A percentile compares a stretch with the other conserved stretches of the same genome.
These are phyloP conservation scores for Pythium monospermum DNA, from an alignment of 352 stramenopile genomes.

Conservation along the genomic window DNA sequence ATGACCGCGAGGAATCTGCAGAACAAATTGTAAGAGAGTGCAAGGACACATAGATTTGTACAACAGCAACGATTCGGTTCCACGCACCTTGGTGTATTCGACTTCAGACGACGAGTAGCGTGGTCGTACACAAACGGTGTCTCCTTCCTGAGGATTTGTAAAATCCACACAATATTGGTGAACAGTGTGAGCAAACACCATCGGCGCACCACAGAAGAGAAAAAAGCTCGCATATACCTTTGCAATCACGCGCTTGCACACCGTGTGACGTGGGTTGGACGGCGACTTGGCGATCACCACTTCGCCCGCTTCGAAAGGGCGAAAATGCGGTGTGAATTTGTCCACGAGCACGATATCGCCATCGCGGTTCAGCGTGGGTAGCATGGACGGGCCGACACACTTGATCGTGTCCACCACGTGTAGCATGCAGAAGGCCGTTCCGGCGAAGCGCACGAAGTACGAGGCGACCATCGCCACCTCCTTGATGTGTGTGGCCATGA, in stretches of 20 bases:
- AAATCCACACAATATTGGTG: too few species aligned
- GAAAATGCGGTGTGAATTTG: slow-evolving; percentile 73
- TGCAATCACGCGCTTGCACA: slow-evolving; percentile 89
- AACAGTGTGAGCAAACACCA: too few species aligned
- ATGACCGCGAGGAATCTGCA: slow-evolving; percentile 84
- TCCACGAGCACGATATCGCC: slow-evolving; percentile 89
- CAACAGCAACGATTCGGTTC: too few species aligned
- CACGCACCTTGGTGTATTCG: slow-evolving; percentile 62
- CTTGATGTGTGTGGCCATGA: slow-evolving; percentile 9
- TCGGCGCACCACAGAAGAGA: background rate
- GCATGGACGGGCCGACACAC: slow-evolving; percentile 87
- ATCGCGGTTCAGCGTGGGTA: slow-evolving; percentile 85
- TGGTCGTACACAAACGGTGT: slow-evolving; percentile 70
- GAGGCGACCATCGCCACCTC: slow-evolving; percentile 49
- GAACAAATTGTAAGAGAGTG: too few species aligned
- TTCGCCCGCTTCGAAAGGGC: slow-evolving; percentile 64
- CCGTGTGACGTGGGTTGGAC: slow-evolving; percentile 76
- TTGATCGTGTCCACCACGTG: slow-evolving; percentile 79
- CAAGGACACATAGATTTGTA: too few species aligned
- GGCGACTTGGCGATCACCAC: slow-evolving; percentile 87
- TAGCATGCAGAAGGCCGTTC: slow-evolving; percentile 63
- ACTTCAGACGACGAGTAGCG: slow-evolving; percentile 68
- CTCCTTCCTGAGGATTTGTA: slow-evolving; percentile 44
- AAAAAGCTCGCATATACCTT: slow-evolving; percentile 21
- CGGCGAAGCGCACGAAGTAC: slow-evolving; percentile 73